These are phyloP conservation scores for Sporothrix sp. DNA, from an alignment of 2,329 filamentous ascomycete species.

Conservation along the genomic window DNA sequence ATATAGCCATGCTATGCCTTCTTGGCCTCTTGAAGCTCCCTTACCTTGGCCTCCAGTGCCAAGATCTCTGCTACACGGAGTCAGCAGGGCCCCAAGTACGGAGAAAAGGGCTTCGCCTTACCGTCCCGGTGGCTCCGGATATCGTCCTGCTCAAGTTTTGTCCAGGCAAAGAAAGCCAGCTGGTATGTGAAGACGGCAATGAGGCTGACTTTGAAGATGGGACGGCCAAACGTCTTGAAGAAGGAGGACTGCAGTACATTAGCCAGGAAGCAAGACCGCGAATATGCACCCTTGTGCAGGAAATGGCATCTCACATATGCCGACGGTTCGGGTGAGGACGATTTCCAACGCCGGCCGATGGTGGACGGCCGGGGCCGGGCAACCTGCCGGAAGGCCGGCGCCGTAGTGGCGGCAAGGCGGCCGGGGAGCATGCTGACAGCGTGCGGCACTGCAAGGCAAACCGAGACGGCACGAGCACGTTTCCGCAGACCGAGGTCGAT, in stretches of 20 bases:
- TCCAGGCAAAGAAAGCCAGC: slow-evolving; percentile 63
- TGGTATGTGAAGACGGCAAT: slow-evolving; percentile 72
- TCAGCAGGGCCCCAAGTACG: too few relatives aligned
- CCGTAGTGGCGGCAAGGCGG: not conserved
- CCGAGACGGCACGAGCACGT: too few relatives aligned
- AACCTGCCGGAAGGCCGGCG: slow-evolving; percentile 6
- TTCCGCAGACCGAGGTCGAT: too few relatives aligned
- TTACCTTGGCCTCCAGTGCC: slow-evolving; percentile 30
- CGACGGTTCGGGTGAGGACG: slow-evolving; percentile 10
- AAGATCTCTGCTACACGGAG: slow-evolving; percentile 22
- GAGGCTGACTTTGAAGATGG: slow-evolving; percentile 63
- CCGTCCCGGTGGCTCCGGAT: slow-evolving; percentile 48
- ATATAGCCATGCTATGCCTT: too few relatives aligned
- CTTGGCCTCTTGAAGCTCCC: slow-evolving; percentile 23
- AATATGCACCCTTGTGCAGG: not conserved
- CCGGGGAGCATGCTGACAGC: not conserved
- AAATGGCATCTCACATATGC: slow-evolving; percentile 9
- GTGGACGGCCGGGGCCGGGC: not conserved
- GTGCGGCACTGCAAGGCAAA: not conserved
- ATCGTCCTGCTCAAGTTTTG: slow-evolving; percentile 65
- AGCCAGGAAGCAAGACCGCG: not conserved
- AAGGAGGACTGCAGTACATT: slow-evolving; percentile 32
- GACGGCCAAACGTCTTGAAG: slow-evolving; percentile 65
- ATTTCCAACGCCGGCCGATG: slow-evolving; percentile 10
- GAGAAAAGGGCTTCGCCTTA: too few relatives aligned